These are phyloP conservation scores for Globisporangium acanthophoron DNA, from an alignment of 352 stramenopile genomes.

Conservation along the genomic window DNA sequence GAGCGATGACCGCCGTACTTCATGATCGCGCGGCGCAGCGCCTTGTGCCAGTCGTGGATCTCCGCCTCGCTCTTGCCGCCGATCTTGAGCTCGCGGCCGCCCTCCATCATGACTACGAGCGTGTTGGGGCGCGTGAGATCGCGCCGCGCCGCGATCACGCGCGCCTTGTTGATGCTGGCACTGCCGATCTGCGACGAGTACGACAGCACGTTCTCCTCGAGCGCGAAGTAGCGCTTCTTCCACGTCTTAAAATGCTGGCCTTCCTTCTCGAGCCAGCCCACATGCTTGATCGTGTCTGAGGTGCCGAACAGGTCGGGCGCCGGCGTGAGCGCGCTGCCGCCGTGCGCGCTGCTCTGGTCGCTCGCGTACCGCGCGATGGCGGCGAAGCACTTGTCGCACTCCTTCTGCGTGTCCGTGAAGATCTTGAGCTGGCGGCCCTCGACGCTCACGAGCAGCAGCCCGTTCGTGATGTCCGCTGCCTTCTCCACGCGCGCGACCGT, in stretches of 20 bases:
- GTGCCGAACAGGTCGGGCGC: not conserved
- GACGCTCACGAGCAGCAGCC: slow-evolving; percentile 51
- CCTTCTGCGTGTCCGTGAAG: slow-evolving; percentile 67
- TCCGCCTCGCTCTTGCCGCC: slow-evolving; percentile 56
- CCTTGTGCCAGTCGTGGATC: slow-evolving; percentile 69
- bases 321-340: not conserved
- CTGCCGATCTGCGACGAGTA: slow-evolving; percentile 55
- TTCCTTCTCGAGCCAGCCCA: slow-evolving; percentile 80
- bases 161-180: slow-evolving; percentile 38
- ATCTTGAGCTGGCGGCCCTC: slow-evolving; percentile 76
- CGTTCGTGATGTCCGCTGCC: slow-evolving; percentile 65
- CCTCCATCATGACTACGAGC: slow-evolving; percentile 56
- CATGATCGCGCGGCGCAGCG: slow-evolving; percentile 37
- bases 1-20: slow-evolving; percentile 26
- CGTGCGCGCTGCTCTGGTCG: slow-evolving; percentile 21
- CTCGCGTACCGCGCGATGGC: slow-evolving; percentile 50
- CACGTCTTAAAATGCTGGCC: slow-evolving; percentile 71
- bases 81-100: slow-evolving; percentile 58
- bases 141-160: slow-evolving; percentile 47
- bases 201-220: slow-evolving; percentile 50
- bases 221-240: slow-evolving; percentile 75
- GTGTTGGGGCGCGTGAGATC: slow-evolving; percentile 60
- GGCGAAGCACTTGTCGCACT: slow-evolving; percentile 68
- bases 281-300: slow-evolving; percentile 39
- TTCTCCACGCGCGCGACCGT: slow-evolving; percentile 62